Base-by-base conservation (phyloP, 1,139 yeast genomes). In the Debaryomyces psychrophilus region DNA sequence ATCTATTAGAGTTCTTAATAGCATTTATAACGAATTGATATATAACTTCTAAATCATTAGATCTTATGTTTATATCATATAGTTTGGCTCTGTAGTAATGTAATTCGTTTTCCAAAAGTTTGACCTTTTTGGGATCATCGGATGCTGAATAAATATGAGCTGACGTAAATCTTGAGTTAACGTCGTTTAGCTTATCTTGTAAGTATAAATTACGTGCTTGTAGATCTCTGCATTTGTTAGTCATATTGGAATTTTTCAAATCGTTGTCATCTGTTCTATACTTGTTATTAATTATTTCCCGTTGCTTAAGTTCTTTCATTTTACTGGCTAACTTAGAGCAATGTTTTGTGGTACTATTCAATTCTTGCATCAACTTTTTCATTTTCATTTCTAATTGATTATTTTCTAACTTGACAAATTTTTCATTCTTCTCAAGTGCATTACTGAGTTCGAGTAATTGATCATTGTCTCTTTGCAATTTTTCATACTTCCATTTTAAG, bases 1-100 rank as follows among this genome's bases (percentile, higher is more conserved):
- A 57, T 2, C 65, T 60, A 47, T 73, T 73, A 11, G 80, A 74
- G 43, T 72, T 69, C 45, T 70, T 72, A 37, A 82, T 70, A 18
- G 82, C 73, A 39, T 69, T 61, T 44, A 73, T 62, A 49, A 79
- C 70, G 56, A 75, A 83, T 11, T 68, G 59, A 52, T 82, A 78
- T 73, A 82, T 73, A 54, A 79, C 69, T 49, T 68, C 71, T 50
- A 83, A 71, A 56, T 84, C 89, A 34, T 68, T 64, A 47, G 77
- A 64, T 56, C 67, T 63, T 47, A 71, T 37, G 48, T 65, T 67
- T 43, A 69, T 51, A 47, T 74, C 79, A 46, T 65, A 64, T 39
- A 71, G 64, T 46, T 64, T 68, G 14, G 74, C 75, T 50, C 63
- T 69, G 51, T 68, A 71, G 50, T 69, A 74, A 31, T 63, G 62